phyloP scores from a whole-genome alignment of 2,329 filamentous ascomycete species.

The Fusarium sp. region DNA sequence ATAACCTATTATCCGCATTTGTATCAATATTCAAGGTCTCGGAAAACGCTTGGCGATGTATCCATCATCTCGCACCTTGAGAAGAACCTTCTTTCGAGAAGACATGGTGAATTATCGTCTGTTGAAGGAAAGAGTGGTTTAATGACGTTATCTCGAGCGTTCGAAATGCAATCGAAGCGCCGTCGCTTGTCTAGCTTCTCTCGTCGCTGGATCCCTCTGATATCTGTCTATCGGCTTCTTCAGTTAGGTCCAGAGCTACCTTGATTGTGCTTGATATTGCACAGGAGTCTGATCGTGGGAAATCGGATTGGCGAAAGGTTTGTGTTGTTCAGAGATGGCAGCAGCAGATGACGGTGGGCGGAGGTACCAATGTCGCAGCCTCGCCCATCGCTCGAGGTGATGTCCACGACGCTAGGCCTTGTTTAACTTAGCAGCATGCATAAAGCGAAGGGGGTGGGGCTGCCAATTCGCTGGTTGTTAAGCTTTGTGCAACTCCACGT shows the following conservation, averaged over 20 bases:
- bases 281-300: slow-evolving; percentile 14
- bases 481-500: slow-evolving; percentile 48
- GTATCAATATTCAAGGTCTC: slow-evolving; percentile 30
- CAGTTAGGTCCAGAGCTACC: background rate
- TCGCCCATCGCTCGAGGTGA: slow-evolving; percentile 48
- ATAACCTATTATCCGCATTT: slow-evolving; percentile 77
- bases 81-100: slow-evolving; percentile 88
- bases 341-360: slow-evolving; percentile 42
- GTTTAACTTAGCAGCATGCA: slow-evolving; percentile 48
- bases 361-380: slow-evolving; percentile 49
- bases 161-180: slow-evolving; percentile 41
- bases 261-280: slow-evolving; percentile 7
- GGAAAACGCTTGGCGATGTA: background rate
- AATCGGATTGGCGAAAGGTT: slow-evolving; percentile 22
- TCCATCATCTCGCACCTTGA: slow-evolving; percentile 73
- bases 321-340: slow-evolving; percentile 46
- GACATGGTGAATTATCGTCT: slow-evolving; percentile 68
- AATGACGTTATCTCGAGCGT: slow-evolving; percentile 52
- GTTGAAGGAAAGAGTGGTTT: slow-evolving; percentile 34
- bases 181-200: slow-evolving; percentile 19
- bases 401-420: slow-evolving; percentile 32
- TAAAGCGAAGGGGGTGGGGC: slow-evolving; percentile 31
- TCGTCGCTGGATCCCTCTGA: background rate
- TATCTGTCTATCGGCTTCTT: slow-evolving; percentile 7
- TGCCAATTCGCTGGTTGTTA: slow-evolving; percentile 11